Percentiles rank a stretch among this genome's conserved stretches.
phyloP scores from a whole-genome alignment of 2,329 filamentous ascomycete genomes.

The Zymoseptoria pseudotritici region DNA sequence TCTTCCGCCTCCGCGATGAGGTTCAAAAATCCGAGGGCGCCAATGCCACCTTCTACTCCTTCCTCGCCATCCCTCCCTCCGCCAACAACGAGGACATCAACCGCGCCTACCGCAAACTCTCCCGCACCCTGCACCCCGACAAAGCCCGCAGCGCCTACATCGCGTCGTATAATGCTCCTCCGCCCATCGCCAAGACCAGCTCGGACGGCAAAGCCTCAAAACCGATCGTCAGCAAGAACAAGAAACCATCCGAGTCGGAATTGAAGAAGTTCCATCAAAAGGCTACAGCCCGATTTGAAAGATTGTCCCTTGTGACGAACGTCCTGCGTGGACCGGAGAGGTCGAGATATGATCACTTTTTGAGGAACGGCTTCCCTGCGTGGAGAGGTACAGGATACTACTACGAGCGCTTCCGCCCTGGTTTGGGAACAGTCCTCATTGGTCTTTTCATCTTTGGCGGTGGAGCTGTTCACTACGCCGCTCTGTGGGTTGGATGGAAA shows the following conservation, averaged over 20 bases:
- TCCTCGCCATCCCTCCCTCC: conserved; percentile 66
- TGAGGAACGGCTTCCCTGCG: conserved; percentile 83
- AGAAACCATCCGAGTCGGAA: conserved; percentile 65
- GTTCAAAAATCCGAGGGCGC: conserved; percentile 66
- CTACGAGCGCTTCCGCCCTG: conserved; percentile 88
- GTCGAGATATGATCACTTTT: conserved; percentile 90
- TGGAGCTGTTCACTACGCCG: conserved; percentile 79
- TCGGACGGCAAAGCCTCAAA: conserved; percentile 49
- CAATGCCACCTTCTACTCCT: conserved; percentile 86
- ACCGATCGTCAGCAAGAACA: conserved; percentile 55
- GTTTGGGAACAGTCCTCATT: conserved; percentile 72
- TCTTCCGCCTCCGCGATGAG: conserved; percentile 91
- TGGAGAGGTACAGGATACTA: conserved; percentile 99
- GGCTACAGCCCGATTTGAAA: conserved; percentile 74
- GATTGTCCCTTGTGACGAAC: conserved; percentile 75
- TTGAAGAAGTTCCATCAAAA: conserved; percentile 71
- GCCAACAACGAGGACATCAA: conserved; percentile 83
- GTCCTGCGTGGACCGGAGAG: conserved; percentile 75
- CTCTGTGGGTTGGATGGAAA: conserved; percentile 79
- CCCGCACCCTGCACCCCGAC: conserved; percentile 79
- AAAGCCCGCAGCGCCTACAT: conserved; percentile 83
- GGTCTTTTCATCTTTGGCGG: conserved; percentile 78
- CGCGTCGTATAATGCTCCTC: conserved; percentile 55
- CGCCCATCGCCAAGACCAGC: conserved; percentile 31
- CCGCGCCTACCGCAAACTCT: conserved; percentile 88